Evolutionary conservation across 2,329 filamentous ascomycete species (phyloP).

Genomic region (Colletotrichum chrysophilum): DNA sequence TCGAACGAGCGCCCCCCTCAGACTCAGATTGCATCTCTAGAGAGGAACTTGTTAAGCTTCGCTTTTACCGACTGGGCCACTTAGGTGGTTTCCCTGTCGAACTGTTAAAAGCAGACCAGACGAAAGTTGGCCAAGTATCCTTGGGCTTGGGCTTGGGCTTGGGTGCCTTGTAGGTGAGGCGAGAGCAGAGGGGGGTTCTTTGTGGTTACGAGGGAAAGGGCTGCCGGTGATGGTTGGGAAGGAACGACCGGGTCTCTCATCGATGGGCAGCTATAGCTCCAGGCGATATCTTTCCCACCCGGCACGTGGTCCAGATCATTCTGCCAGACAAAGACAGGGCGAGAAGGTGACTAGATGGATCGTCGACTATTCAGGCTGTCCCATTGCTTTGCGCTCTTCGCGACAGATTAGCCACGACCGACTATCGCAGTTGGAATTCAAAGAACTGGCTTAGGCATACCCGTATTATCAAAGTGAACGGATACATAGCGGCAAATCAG

Average conservation of each 20-base stretch:
- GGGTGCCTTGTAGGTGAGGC: not conserved
- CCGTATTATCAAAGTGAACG: not conserved
- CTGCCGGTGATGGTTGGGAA: not conserved
- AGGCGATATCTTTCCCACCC: rapidly evolving
- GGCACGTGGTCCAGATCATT: not conserved
- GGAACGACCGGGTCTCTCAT: not conserved
- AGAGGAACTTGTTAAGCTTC: not conserved
- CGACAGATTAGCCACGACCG: not conserved
- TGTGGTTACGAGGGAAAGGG: not conserved
- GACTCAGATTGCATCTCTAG: not conserved
- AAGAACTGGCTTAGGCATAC: not conserved
- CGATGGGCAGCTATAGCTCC: not conserved
- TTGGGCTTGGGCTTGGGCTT: not conserved
- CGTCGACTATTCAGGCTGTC: not conserved
- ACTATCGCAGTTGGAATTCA: not conserved
- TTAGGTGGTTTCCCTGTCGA: not conserved
- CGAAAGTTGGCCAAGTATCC: not conserved
- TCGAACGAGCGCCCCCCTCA: not conserved
- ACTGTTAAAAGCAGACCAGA: not conserved
- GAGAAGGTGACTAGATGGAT: not conserved
- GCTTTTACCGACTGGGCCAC: not conserved
- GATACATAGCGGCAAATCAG: not conserved
- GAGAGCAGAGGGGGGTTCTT: not conserved
- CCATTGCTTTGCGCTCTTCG: not conserved
- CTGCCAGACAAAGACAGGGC: not conserved